Evolutionary conservation across 1,139 yeast genomes (phyloP), one percentile per base, ranked within the genome.

Genomic region (Lodderomyces oxycetoniae): DNA sequence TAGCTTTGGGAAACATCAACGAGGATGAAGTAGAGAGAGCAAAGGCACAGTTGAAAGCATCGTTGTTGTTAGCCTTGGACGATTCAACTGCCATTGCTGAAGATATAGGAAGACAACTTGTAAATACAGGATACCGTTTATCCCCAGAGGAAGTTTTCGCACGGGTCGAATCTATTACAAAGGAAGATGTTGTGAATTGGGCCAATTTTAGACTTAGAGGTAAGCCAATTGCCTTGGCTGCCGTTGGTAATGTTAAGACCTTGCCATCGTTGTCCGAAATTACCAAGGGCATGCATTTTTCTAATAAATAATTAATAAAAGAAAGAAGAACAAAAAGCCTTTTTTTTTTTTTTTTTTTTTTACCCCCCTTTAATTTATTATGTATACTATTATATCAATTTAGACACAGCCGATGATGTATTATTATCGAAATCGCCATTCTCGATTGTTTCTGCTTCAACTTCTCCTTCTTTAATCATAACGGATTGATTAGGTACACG

Each of bases 21-120:
- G 87, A 79, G 19, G 87, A 79, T 32, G 98, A 91, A 61, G 94
- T 91, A 14, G 94, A 82, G 57, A 77, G 96, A 38, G 93, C 97
- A 14, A 91, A 91, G 62, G 81, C 96, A 2, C 96, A 89, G 61
- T 71, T 91, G 45, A 89, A 89, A 63, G 98, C 98, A 0, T 85
- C 96, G 0, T 68, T 91, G 37, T 71, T 91, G 35, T 68, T 91
- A 39, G 86, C 95, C 9, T 69, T 91, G 36, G 99, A 93, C 58
- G 96, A 95, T 42, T 81, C 96, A 14, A 88, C 97, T 4, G 93
- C 96, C 4, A 81, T 89, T 40, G 97, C 96, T 22, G 99, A 91
- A 60, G 98, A 91, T 61, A 87, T 93, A 49, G 98, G 98, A 26
- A 80, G 98, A 57, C 98, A 93, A 60, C 71, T 91, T 42, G 95